These are phyloP conservation scores for Immersiporthe knoxdaviesiana DNA, from an alignment of 2,329 filamentous ascomycete genomes.

Conservation along the genomic window DNA sequence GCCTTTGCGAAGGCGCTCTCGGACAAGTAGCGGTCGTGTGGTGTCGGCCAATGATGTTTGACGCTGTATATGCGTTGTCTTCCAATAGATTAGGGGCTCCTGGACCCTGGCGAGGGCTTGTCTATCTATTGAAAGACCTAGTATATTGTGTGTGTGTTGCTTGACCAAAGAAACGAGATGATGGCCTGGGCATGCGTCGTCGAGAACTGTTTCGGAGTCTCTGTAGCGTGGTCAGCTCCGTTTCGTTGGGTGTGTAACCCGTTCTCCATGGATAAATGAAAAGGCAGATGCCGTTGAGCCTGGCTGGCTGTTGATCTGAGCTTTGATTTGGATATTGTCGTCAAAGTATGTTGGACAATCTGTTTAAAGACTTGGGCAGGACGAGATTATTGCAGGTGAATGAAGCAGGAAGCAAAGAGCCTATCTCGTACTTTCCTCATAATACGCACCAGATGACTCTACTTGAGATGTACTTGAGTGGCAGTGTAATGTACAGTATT, in stretches of 20 bases:
- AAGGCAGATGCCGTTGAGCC: background rate
- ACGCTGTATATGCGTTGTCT: background rate
- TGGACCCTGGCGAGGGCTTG: background rate
- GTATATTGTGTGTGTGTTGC: background rate
- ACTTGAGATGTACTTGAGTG: too few species aligned
- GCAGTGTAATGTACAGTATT: background rate
- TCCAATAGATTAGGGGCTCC: background rate
- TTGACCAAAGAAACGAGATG: background rate
- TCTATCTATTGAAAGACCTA: background rate
- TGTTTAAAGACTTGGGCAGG: too few species aligned
- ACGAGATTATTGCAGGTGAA: too few species aligned
- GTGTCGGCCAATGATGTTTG: background rate
- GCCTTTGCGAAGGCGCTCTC: constrained; percentile 6
- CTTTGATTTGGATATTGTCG: too few species aligned
- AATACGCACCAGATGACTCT: too few species aligned
- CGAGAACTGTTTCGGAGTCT: background rate
- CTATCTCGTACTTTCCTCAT: background rate
- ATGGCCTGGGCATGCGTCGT: background rate
- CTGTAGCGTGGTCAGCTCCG: background rate
- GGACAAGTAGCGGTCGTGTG: background rate
- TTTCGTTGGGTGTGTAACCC: background rate
- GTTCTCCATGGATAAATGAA: background rate
- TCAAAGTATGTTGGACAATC: too few species aligned
- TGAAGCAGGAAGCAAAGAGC: background rate
- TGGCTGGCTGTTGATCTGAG: background rate